Evolutionary conservation across 306 rosid genomes (phyloP), one percentile per base, ranked within the genome.

Genomic region (Cucurbita ficifolia): DNA sequence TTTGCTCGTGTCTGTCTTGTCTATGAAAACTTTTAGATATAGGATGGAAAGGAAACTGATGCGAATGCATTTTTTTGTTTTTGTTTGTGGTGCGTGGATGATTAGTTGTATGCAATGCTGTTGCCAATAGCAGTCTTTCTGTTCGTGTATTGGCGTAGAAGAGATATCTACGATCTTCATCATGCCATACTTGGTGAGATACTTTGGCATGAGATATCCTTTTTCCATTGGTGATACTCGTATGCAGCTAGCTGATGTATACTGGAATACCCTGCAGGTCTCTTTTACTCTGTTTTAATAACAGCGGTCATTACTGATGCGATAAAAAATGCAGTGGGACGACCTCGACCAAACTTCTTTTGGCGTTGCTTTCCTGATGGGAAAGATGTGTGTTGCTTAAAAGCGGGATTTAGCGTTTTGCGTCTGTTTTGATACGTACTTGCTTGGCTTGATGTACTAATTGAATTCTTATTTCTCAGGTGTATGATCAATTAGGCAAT

Each of bases 341-440:
- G 98, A 59, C 98, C 98, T 68, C 96, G 98, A 69, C 98, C 98
- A 0, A 90, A 92, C 84, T 92, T 92, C 86, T 92, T 92, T 64
- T 92, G 96, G 98, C 89, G 96, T 54, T 92, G 98, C 83, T 92
- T 92, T 77, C 98, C 98, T 6, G 96, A 92, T 78, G 98, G 98
- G 82, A 92, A 89, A 77, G 96, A 86, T 79, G 98, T 92, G 84
- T 49, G 88, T 81, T 81, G 72, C 75, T 65, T 46, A 3, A 3
- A 49, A 40, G 7, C 68, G 56, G 42, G 12, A 79, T 79, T 64
- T 71, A 52, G 49, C 35, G 51, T 55, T 72, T 4, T 42, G 42
- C 1, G 36, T 74, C 10, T 17, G 33, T n/a, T 33, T 72, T 4
- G 18, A 52, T 52, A 51, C 22, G 29, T 17, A 64, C 52, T 51